phyloP scores from a whole-genome alignment of 108 stramenopile genomes.

The Cyclotella atomus region DNA sequence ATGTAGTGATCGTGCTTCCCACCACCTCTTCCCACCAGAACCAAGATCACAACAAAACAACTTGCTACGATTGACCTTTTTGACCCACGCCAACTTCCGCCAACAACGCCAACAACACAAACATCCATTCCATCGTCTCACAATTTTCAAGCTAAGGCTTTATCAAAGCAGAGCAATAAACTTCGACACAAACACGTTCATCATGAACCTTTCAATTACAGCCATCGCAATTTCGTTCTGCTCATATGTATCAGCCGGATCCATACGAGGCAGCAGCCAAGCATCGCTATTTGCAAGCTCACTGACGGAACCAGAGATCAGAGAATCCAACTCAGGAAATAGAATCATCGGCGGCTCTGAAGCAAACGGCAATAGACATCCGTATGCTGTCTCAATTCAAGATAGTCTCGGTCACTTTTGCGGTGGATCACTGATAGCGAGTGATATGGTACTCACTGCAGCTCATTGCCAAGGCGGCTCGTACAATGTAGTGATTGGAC shows the following conservation, averaged over 20 bases:
- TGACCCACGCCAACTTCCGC: not conserved
- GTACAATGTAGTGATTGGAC: constrained; percentile 23
- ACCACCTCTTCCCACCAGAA: too few species aligned
- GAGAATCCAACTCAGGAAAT: not conserved
- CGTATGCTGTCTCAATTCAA: constrained; percentile 11
- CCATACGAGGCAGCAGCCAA: not conserved
- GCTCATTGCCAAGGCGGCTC: constrained; percentile 47
- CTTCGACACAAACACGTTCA: not conserved
- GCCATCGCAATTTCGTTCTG: not conserved
- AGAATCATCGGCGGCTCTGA: constrained; percentile 23
- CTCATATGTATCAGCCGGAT: not conserved
- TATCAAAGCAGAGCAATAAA: not conserved
- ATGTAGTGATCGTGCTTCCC: not conserved
- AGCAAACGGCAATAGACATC: not conserved
- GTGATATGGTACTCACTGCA: constrained; percentile 32
- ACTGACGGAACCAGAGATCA: not conserved
- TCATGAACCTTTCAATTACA: not conserved
- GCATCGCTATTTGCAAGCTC: not conserved
- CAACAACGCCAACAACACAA: not conserved
- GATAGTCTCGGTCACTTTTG: constrained; percentile 27
- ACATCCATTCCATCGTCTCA: not conserved
- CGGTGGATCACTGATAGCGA: constrained; percentile 38
- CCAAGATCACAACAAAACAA: not conserved
- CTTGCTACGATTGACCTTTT: not conserved
- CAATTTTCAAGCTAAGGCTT: not conserved